Conservation (phyloP, 176 grass and related monocot species). For the Triticum timopheevii region DNA sequence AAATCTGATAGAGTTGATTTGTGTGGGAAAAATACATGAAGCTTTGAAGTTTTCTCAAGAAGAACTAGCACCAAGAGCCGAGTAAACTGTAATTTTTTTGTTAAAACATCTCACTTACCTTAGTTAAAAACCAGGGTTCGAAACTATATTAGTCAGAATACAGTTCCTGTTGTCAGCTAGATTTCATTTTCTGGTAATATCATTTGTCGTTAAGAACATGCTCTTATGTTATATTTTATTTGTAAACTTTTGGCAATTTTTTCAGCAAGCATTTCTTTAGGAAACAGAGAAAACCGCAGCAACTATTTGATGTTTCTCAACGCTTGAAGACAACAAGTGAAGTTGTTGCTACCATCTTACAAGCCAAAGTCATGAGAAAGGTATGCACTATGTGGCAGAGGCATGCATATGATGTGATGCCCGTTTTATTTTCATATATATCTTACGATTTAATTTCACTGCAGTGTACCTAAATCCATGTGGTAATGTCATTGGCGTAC, state of each 20-base stretch:
- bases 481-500: too few relatives aligned
- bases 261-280: conserved; percentile 79
- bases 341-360: conserved; percentile 84
- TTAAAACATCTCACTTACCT: background rate
- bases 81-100: conserved; percentile 65
- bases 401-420: background rate
- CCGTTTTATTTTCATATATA: background rate
- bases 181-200: background rate
- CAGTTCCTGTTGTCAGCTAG: too few relatives aligned
- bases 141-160: background rate
- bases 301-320: conserved; percentile 83
- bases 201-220: background rate
- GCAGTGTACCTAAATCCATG: background rate
- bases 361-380: conserved; percentile 96
- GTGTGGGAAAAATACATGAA: conserved; percentile 77
- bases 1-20: conserved; percentile 93
- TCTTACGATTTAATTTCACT: background rate
- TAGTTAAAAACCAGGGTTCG: background rate
- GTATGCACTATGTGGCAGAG: conserved; percentile 47
- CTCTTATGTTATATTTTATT: background rate
- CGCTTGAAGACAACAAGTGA: conserved; percentile 83
- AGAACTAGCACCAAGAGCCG: conserved; percentile 86
- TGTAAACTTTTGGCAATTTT: conserved; percentile 1
- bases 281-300: conserved; percentile 86
- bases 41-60: conserved; percentile 94